A percentile compares a stretch with the other conserved stretches of the same genome.
Conservation (phyloP, 2,329 filamentous ascomycete species). For the Metarhizium humberi region DNA sequence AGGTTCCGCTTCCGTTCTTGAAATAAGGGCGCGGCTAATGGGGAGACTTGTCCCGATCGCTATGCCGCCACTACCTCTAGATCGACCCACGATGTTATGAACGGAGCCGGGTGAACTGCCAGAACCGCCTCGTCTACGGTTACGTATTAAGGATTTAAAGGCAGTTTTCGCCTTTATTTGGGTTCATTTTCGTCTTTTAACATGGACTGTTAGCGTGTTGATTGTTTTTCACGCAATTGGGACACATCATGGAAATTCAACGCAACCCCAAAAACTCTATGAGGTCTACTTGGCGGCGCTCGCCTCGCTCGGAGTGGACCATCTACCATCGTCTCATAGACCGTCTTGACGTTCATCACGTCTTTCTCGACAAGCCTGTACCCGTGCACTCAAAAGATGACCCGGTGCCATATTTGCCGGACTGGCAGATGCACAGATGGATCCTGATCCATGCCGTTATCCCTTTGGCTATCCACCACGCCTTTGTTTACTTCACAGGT, state of each 20-base stretch:
- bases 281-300: constrained; percentile 13
- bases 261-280: constrained; percentile 14
- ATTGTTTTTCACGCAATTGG: not conserved
- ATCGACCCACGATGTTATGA: too few relatives aligned
- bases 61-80: too few relatives aligned
- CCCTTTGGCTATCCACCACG: constrained; percentile 11
- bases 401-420: constrained; percentile 19
- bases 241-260: not conserved
- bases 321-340: constrained; percentile 11
- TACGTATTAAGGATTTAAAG: too few relatives aligned
- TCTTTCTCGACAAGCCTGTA: constrained; percentile 8
- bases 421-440: constrained; percentile 21
- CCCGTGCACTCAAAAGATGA: constrained; percentile 24
- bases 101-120: too few relatives aligned
- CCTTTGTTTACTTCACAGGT: constrained; percentile 15
- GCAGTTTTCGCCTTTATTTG: too few relatives aligned
- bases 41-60: too few relatives aligned
- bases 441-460: constrained; percentile 15
- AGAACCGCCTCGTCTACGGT: too few relatives aligned
- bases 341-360: constrained; percentile 8
- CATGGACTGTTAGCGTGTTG: too few relatives aligned
- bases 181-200: too few relatives aligned
- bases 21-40: too few relatives aligned
- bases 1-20: too few relatives aligned
- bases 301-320: constrained; percentile 9